Evolutionary conservation across 2,329 filamentous ascomycete genomes (phyloP), one percentile per base, ranked within the genome.

Genomic region (Emericellopsis cladophorae): DNA sequence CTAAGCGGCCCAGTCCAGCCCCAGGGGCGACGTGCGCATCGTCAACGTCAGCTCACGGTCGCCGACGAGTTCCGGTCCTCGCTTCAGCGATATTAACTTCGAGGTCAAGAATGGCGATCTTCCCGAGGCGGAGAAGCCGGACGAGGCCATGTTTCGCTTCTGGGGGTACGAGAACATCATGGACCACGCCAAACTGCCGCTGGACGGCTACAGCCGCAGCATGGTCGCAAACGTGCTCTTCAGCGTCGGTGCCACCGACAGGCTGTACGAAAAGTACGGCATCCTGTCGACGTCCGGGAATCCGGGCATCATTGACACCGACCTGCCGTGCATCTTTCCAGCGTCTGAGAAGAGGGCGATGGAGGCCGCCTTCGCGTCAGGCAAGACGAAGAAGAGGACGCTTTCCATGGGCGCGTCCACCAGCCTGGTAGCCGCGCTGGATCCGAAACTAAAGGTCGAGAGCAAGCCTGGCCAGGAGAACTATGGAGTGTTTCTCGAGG

Each of bases 41-140:
- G 57, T 72, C 10, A 67, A 60, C 42, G 51, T 72, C 15, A 58
- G 57, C 21, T 66, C 66, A 41, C 53, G 58, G 18, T 65, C 64
- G 3, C 56, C 69, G 46, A 52, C 56, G 16, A 35, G 64, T 12
- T 34, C 38, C 15, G 18, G 55, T 7, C 50, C 69, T 18, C 53
- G 63, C 6, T 68, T 62, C 48, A 56, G 57, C 39, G 66, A 70
- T 48, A 57, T 53, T 33, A 65, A 66, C 36, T 68, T 68, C 44
- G 53, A 59, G 18, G 63, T 59, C 45, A 39, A 24, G 38, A 49
- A 48, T 43, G 42, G 44, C 31, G 46, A 50, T 7, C 45, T 51
- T 5, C 48, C 49, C 3, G 37, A 44, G 7, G 42, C 21, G 2
- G 50, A 53, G 36, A 45, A 49, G 42, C 49, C 48, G 1, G 7